phyloP scores from a whole-genome alignment of 805 yeast genomes.

The Yamadazyma olivae region DNA sequence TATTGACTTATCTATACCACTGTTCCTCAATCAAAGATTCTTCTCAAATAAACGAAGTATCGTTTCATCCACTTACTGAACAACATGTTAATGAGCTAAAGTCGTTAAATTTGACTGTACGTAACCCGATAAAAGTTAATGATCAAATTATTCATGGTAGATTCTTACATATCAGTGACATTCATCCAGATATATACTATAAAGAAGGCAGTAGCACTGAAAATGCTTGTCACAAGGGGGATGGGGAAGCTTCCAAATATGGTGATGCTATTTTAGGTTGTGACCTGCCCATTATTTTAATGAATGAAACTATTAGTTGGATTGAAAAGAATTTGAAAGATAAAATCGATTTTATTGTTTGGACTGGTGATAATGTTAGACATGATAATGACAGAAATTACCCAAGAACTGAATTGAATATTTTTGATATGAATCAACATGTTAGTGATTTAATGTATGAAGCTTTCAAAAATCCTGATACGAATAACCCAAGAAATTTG shows the following conservation, averaged over 20 bases:
- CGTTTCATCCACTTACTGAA: constrained; percentile 2
- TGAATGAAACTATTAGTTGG: constrained; percentile 67
- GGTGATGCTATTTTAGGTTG: constrained; percentile 80
- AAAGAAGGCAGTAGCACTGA: constrained; percentile 45
- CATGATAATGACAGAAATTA: constrained; percentile 74
- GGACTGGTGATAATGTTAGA: constrained; percentile 90
- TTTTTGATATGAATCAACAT: constrained; percentile 63
- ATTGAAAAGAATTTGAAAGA: constrained; percentile 60
- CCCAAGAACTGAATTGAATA: constrained; percentile 73
- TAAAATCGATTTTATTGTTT: constrained; percentile 78
- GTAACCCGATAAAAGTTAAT: constrained; percentile 25
- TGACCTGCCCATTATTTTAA: constrained; percentile 65
- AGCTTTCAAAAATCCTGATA: constrained; percentile 49
- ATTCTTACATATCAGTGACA: constrained; percentile 81
- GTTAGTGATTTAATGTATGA: constrained; percentile 52
- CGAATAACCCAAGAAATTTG: constrained; percentile 42
- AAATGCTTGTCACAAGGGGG: constrained; percentile 56
- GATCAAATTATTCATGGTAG: constrained; percentile 57
- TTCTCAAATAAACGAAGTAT: background rate
- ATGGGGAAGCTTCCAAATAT: constrained; percentile 57
- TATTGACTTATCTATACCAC: constrained; percentile 9
- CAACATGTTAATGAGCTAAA: constrained; percentile 3
- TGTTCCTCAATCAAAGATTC: constrained; percentile 5
- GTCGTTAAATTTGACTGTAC: constrained; percentile 30
- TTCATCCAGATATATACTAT: constrained; percentile 79